A percentile compares a stretch with the other conserved stretches of the same genome.
Conservation (phyloP, 371 early-diverging fungal species). For the Mycotypha africana region DNA sequence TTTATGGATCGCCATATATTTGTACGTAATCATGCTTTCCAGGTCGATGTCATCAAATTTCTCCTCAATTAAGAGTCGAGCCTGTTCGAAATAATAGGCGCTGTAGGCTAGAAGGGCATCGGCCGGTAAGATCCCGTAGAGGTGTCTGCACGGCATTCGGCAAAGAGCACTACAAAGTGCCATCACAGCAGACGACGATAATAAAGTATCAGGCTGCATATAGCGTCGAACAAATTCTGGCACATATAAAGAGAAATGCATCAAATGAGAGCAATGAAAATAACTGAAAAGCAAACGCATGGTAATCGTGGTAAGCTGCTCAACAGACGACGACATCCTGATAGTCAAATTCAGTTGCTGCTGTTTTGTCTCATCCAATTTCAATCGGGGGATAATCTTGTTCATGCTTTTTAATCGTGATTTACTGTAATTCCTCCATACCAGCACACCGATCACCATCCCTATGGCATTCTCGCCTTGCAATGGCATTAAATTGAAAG, state of each 20-base stretch:
- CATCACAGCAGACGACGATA: constrained; percentile 23
- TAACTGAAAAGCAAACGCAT: constrained; percentile 22
- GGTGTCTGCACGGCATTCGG: constrained; percentile 24
- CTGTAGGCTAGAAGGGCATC: constrained; percentile 13
- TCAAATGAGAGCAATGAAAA: constrained; percentile 20
- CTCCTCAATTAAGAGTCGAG: constrained; percentile 23
- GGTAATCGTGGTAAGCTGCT: constrained; percentile 5
- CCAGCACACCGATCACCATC: constrained; percentile 8
- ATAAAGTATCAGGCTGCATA: constrained; percentile 1
- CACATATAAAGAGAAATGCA: constrained; percentile 17
- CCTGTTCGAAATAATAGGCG: constrained; percentile 24
- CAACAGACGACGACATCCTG: not conserved
- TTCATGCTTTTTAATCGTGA: constrained; percentile 20
- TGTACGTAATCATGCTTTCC: constrained; percentile 20
- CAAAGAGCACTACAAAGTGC: constrained; percentile 25
- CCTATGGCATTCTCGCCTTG: constrained; percentile 5
- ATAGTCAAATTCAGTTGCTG: not conserved
- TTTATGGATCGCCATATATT: constrained; percentile 21
- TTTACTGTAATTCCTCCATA: constrained; percentile 32
- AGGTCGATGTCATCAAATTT: constrained; percentile 29
- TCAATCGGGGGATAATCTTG: constrained; percentile 3
- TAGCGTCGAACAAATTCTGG: constrained; percentile 17
- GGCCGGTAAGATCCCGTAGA: constrained; percentile 3
- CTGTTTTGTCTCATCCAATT: not conserved
- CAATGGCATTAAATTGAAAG: no score